A percentile compares a stretch with the other conserved stretches of the same genome.
Conservation (phyloP, 129 eudicot genomes). For the Escallonia herrerae region DNA sequence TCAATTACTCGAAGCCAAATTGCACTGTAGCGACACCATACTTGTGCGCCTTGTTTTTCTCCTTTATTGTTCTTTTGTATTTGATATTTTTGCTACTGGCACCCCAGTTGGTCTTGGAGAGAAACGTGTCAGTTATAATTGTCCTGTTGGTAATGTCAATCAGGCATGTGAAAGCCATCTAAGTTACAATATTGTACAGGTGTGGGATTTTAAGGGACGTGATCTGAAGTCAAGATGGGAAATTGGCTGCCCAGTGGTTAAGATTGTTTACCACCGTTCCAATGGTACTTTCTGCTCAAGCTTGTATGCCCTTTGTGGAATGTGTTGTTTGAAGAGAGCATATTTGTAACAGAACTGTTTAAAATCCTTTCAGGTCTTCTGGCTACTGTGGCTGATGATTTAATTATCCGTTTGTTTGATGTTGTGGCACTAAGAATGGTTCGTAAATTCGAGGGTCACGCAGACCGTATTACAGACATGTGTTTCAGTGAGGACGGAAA, state of each 20-base stretch:
- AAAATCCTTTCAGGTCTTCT: slow-evolving; percentile 50
- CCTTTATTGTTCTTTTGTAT: background rate
- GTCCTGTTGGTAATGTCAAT: too few relatives aligned
- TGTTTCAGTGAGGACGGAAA: slow-evolving; percentile 99
- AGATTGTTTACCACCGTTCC: slow-evolving; percentile 77
- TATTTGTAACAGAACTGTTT: background rate
- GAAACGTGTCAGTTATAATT: too few relatives aligned
- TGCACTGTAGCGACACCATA: too few relatives aligned
- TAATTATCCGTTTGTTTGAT: slow-evolving; percentile 84
- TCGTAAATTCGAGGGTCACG: slow-evolving; percentile 88
- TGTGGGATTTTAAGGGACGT: slow-evolving; percentile 84
- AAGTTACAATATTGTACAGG: slow-evolving; percentile 25
- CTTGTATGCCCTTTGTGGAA: background rate
- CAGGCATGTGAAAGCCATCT: background rate
- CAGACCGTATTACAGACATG: slow-evolving; percentile 78
- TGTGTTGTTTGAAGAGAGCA: background rate
- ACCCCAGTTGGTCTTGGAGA: too few relatives aligned
- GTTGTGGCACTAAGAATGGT: slow-evolving; percentile 82
- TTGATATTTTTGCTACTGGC: too few relatives aligned
- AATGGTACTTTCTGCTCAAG: slow-evolving; percentile 37
- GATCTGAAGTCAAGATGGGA: slow-evolving; percentile 75
- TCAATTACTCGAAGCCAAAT: too few relatives aligned
- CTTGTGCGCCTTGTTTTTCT: too few relatives aligned
- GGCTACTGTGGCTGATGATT: slow-evolving; percentile 91
- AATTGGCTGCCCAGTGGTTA: slow-evolving; percentile 64